These are phyloP conservation scores for Penicillium daleae DNA, from an alignment of 495 filamentous ascomycete genomes.

Conservation along the genomic window DNA sequence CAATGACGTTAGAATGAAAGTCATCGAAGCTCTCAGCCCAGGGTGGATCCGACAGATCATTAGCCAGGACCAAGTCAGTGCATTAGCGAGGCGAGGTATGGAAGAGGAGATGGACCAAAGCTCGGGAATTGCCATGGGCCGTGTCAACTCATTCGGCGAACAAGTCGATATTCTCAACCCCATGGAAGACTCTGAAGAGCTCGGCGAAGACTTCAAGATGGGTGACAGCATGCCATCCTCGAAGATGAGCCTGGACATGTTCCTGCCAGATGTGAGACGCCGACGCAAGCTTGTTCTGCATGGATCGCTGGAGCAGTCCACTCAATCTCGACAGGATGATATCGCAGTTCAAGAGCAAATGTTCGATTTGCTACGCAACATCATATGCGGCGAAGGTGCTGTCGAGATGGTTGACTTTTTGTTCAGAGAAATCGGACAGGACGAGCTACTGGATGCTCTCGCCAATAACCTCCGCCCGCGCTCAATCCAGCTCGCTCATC, in stretches of 20 bases:
- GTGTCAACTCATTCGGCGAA: constrained; percentile 67
- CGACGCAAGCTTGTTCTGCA: constrained; percentile 52
- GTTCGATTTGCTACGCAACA: constrained; percentile 83
- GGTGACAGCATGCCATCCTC: constrained; percentile 51
- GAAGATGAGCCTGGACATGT: constrained; percentile 47
- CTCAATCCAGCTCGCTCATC: constrained; percentile 43
- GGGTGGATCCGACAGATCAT: constrained; percentile 82
- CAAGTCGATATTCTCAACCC: constrained; percentile 69
- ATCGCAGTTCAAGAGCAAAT: constrained; percentile 88
- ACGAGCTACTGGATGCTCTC: constrained; percentile 75
- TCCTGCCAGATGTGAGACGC: constrained; percentile 44
- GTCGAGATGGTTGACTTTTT: constrained; percentile 82
- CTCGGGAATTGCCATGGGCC: constrained; percentile 55
- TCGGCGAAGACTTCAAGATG: constrained; percentile 71
- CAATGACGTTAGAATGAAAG: constrained; percentile 70
- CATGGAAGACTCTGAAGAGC: constrained; percentile 55
- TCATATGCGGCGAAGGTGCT: constrained; percentile 71
- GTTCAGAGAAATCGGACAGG: constrained; percentile 74
- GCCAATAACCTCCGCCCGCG: constrained; percentile 70
- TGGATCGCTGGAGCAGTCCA: constrained; percentile 51
- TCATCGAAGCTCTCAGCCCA: constrained; percentile 74
- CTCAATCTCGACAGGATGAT: constrained; percentile 71
- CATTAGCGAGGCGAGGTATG: constrained; percentile 36
- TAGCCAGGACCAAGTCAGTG: constrained; percentile 47
- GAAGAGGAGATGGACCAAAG: constrained; percentile 45